Evolutionary conservation across 768 basidiomycete genomes (phyloP).

Genomic region (Udeniomyces megalosporus): DNA sequence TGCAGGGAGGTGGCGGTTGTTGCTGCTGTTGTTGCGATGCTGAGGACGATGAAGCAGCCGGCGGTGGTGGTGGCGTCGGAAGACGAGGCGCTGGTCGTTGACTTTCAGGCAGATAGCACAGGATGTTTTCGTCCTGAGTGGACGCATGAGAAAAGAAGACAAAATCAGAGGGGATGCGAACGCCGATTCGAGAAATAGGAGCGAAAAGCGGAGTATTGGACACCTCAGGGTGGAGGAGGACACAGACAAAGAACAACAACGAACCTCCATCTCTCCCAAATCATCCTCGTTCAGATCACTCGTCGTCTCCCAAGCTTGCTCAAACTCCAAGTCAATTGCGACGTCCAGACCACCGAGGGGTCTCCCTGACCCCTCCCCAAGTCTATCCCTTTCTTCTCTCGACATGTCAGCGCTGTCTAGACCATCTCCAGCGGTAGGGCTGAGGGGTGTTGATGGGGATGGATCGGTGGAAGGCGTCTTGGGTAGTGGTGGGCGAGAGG

Average conservation of each 20-base stretch:
- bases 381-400: neutral
- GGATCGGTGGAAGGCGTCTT: conserved; percentile 8
- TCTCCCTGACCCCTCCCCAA: neutral
- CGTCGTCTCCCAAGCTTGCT: conserved; percentile 29
- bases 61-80: too few species aligned
- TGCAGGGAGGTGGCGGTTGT: too few species aligned
- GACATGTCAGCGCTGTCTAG: conserved; percentile 6
- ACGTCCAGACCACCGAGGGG: conserved; percentile 3
- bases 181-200: too few species aligned
- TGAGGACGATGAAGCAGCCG: too few species aligned
- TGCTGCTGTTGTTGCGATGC: too few species aligned
- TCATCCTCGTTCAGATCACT: conserved; percentile 28
- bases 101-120: too few species aligned
- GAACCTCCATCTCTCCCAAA: conserved; percentile 13
- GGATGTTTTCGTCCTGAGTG: too few species aligned
- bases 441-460: conserved; percentile 26
- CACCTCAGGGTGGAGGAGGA: too few species aligned
- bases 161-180: too few species aligned
- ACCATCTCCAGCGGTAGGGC: conserved; percentile 27
- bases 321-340: conserved; percentile 33
- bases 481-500: neutral
- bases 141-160: too few species aligned
- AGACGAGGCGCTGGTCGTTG: too few species aligned
- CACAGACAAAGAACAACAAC: neutral
- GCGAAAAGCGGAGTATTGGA: too few species aligned